Evolutionary conservation across 192 early-diverging fungal genomes (phyloP).

Genomic region (Ambispora gerdemannii): DNA sequence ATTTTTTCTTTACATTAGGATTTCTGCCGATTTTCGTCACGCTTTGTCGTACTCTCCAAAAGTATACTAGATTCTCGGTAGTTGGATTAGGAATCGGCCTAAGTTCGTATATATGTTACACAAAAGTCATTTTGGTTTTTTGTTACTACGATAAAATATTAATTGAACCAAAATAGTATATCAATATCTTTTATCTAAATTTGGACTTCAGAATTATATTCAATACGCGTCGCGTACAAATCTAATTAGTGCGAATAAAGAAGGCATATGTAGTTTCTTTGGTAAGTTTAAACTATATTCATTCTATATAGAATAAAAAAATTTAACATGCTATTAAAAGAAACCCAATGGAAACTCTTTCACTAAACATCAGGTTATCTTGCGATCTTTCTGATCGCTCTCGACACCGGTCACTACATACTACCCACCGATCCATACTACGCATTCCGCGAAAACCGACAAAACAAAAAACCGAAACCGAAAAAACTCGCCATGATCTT

Average conservation of each 20-base stretch:
- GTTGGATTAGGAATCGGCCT: constrained; percentile 48
- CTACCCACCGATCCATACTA: constrained; percentile 43
- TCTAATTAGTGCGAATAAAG: constrained; percentile 81
- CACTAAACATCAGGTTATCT: constrained; percentile 80
- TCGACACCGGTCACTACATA: constrained; percentile 70
- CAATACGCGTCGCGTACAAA: constrained; percentile 67
- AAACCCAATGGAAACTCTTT: too few relatives aligned
- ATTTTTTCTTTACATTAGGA: constrained; percentile 95
- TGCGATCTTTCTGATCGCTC: constrained; percentile 74
- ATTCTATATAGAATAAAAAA: too few relatives aligned
- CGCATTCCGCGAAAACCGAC: constrained; percentile 28
- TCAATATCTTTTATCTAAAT: constrained; percentile 51
- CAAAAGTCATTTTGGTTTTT: constrained; percentile 1
- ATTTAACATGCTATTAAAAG: too few relatives aligned
- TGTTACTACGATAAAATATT: background rate
- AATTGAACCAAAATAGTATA: constrained; percentile 46
- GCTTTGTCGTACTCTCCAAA: constrained; percentile 51
- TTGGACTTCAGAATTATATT: constrained; percentile 70
- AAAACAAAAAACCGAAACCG: constrained; percentile 44
- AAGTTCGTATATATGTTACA: constrained; percentile 21
- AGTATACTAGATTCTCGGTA: constrained; percentile 54
- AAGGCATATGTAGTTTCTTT: constrained; percentile 82
- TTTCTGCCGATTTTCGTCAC: constrained; percentile 78
- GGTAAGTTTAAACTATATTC: constrained; percentile 56
- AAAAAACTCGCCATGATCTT: constrained; percentile 45